These are phyloP conservation scores for Sarocladium oryzae DNA, from an alignment of 2,329 filamentous ascomycete genomes.

Conservation along the genomic window DNA sequence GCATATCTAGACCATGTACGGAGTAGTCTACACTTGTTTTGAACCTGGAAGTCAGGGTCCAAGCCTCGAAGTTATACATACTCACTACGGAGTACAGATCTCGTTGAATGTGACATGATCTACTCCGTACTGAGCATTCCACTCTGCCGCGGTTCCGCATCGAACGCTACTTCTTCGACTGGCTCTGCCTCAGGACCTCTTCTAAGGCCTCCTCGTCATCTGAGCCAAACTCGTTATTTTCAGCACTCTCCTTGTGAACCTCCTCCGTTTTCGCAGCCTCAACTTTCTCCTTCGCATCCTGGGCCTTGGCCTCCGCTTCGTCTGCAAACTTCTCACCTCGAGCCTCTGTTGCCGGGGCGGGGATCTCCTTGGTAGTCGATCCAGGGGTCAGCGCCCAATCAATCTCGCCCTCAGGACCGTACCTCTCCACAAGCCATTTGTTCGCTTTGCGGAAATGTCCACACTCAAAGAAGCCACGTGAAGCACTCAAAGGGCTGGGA, in stretches of 20 bases:
- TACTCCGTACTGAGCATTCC: too few species aligned
- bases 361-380: slow-evolving; percentile 25
- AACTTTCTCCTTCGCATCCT: slow-evolving; percentile 6
- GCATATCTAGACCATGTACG: too few species aligned
- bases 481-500: slow-evolving; percentile 85
- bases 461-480: slow-evolving; percentile 75
- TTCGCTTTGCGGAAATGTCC: slow-evolving; percentile 78
- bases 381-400: slow-evolving; percentile 65
- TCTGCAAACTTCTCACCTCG: slow-evolving; percentile 9
- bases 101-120: too few species aligned
- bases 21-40: too few species aligned
- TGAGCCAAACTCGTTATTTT: slow-evolving; percentile 21
- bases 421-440: slow-evolving; percentile 72
- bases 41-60: too few species aligned
- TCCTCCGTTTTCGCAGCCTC: slow-evolving; percentile 9
- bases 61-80: too few species aligned
- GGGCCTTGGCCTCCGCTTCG: slow-evolving; percentile 10
- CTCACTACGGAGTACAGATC: too few species aligned
- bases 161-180: slow-evolving; percentile 18
- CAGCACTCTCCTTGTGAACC: neutral
- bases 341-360: slow-evolving; percentile 10
- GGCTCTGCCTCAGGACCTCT: slow-evolving; percentile 27
- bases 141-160: too few species aligned
- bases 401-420: slow-evolving; percentile 74
- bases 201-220: slow-evolving; percentile 32